Percentiles rank a stretch among this genome's conserved stretches.
These are phyloP conservation scores for Ophiorrhiza pumila DNA, from an alignment of 257 asterid species.

Conservation along the genomic window DNA sequence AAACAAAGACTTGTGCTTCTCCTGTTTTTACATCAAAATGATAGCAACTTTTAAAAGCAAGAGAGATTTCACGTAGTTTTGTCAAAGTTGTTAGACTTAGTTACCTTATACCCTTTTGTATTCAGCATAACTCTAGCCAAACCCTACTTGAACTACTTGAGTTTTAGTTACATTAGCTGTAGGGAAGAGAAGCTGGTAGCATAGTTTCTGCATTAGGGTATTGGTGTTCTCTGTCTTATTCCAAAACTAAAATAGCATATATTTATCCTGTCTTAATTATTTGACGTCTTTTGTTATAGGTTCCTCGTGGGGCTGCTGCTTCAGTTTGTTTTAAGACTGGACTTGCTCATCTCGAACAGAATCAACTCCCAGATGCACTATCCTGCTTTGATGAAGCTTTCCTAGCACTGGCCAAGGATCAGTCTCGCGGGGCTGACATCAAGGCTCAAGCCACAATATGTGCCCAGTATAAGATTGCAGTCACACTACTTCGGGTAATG, in stretches of 20 bases:
- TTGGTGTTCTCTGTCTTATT: neutral
- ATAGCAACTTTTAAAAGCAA: neutral
- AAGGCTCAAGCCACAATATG: constrained; percentile 99
- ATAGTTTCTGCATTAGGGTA: neutral
- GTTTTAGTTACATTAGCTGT: neutral
- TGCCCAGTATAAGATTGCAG: constrained; percentile 98
- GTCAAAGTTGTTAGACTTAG: too few relatives aligned
- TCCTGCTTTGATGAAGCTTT: constrained; percentile 98
- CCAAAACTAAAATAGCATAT: neutral
- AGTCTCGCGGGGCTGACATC: constrained; percentile 97
- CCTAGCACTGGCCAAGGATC: constrained; percentile 97
- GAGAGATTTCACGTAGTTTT: neutral
- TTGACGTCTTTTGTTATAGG: constrained; percentile 39
- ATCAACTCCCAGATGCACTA: constrained; percentile 97
- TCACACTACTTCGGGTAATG: constrained; percentile 87
- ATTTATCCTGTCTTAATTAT: neutral
- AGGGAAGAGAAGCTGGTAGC: neutral
- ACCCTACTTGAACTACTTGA: neutral
- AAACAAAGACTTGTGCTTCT: neutral
- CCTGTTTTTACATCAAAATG: neutral
- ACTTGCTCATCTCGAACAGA: constrained; percentile 96
- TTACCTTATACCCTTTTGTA: neutral
- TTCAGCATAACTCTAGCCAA: neutral
- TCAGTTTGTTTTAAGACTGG: constrained; percentile 94
- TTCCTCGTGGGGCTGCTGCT: constrained; percentile 98